Base-by-base conservation (phyloP, 768 basidiomycete genomes). In the Amanita rimosa region DNA sequence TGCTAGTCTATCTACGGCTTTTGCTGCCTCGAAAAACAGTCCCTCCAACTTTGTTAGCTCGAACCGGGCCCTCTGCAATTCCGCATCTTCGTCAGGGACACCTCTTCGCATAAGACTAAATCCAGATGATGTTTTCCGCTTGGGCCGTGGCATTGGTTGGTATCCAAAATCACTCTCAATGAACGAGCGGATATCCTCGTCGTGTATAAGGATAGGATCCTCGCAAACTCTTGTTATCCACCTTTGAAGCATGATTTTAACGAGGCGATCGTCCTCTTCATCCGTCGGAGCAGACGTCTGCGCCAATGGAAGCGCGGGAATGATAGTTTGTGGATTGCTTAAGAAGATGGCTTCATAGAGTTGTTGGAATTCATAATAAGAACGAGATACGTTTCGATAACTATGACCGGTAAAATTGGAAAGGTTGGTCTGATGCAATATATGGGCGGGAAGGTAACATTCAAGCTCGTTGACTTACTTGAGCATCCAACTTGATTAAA, bases 141-240 rank as follows among this genome's bases (percentile, higher is more conserved):
- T 76, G 44, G 79, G 81, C 36, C 79, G 76, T 8, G 85, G 85
- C 13, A 79, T 91, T 4, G 86, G 89, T 57, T 89, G 90, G 59
- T 91, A 93, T 22, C 96, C 96, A 68, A 98, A 99, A 64, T 98
- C 95, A 55, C 84, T 93, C 67, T 99, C 96, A 52, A 99, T 78
- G 62, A 99, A 99, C 13, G 85, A 85, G 26, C 95, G 81, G 51
- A 97, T 64, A 61, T 99, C 96, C 58, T 98, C 96, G 57, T 98
- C 95, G 48, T 81, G 69, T 35, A 90, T 67, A 26, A 97, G 66
- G 46, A 96, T 89, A 1, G 83, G 81, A 62, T 98, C 92, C 61
- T 94, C 92, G 66, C 87, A 95, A 27, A 98, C 80, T 49, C 96
- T 73, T 9, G 88, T 82, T 47, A 96, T 76, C 95, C 96, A 99